Evolutionary conservation across 495 filamentous ascomycete genomes (phyloP), one percentile per base, ranked within the genome.

Genomic region (Penicillium ucsense): DNA sequence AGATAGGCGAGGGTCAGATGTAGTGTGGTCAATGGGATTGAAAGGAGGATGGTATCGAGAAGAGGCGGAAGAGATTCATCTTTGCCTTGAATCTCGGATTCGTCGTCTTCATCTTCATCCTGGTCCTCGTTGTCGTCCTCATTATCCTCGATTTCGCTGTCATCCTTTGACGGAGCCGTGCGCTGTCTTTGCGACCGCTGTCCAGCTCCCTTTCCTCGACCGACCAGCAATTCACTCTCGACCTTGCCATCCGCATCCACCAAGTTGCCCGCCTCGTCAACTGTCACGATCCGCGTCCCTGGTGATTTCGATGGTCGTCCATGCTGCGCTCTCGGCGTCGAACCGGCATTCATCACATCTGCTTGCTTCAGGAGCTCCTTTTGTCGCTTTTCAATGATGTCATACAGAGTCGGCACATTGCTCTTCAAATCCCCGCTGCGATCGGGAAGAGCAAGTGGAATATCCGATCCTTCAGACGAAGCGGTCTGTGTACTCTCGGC

Each of bases 1-100:
- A 96, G 72, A 43, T 91, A 86, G 53, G 92, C 88, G 29, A 98
- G 75, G 3, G 88, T 89, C 54, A 94, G 81, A 63, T 95, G 86
- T 29, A 95, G 72, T 70, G 88, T 88, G 11, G 80, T 75, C 54
- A 96, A 68, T 37, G 84, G 85, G 4, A 82, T 53, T 7, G 82
- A 78, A 30, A 81, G 70, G 30, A 78, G 60, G 3, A 72, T 27
- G 37, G 72, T 72, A 54, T 77, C 73, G 49, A 76, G 53, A 43
- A 74, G 56, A 4, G 71, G 71, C 3, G 67, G 65, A 6, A 65
- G 50, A 5, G 58, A 55, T 10, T 60, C 50, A 12, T 66, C 61
- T 20, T 28, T 31, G 20, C 20, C 20, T 10, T 57, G 57, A 6
- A 41, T 29, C 30, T 60, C 52, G 2, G 44, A 37, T 2, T 50